Base-by-base conservation (phyloP, 139 green algal species). In the Closterium sp. region DNA sequence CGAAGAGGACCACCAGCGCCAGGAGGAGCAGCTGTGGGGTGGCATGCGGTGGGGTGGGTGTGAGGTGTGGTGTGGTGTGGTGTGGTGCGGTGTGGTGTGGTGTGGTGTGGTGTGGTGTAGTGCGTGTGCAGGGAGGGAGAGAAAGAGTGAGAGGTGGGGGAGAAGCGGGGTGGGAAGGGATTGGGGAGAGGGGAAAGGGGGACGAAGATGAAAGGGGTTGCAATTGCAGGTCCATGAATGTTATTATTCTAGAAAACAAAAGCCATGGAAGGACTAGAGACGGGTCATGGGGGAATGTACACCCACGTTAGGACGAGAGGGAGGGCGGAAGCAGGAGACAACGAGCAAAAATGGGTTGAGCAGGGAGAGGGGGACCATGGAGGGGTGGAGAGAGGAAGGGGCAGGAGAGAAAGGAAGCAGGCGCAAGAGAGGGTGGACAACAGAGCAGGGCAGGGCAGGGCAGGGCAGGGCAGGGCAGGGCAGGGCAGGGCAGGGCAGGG, bases 21-120 rank as follows among this genome's bases (percentile, higher is more conserved):
- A 89, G 21, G 28, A 89, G 86, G 11, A 89, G 86, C 29, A 89
- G 86, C 86, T 89, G 86, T 17, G 10, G 27, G 85, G n/a, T 50
- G 38, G 7, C 38, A 50, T 50, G 7, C 5, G 85, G 28, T 24
- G 28, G 85, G 85, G 85, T 30, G n/a, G 62, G 62, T 13, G 50
- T 19, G 50, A 6, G 34, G 34, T 42, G 9, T 42, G 34, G 34
- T 42, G 34, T 42, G 34, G 34, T 50, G 38, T 22, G 62, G 38
- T 11, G 38, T 11, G 38, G 38, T 50, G 38, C 13, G 38, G 38
- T 79, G 62, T 2, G 62, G 38, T 50, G 38, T 22, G 62, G 38
- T 11, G 38, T 11, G 38, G 38, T 50, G 38, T 50, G 38, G 38
- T 79, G 62, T 2, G 62, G 38, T 50, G 38, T 50, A 9, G 38